Evolutionary conservation across 2,329 filamentous ascomycete species (phyloP).

Genomic region (Lasiodiplodia citricola): DNA sequence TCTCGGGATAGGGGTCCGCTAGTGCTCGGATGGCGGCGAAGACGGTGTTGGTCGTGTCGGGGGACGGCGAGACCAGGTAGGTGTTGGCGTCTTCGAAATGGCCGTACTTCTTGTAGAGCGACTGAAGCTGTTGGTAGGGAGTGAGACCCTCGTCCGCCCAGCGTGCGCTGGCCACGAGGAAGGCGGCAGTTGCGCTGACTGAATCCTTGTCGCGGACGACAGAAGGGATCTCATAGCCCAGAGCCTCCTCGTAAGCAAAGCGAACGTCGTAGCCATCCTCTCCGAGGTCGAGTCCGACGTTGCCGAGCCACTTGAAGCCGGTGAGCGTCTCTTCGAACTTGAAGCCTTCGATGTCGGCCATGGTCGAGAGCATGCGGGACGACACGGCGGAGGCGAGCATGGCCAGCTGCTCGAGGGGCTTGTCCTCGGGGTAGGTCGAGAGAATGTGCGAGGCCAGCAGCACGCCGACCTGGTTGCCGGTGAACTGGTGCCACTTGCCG

Average conservation of each 20-base stretch:
- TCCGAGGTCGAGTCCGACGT: constrained; percentile 60
- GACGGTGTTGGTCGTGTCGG: constrained; percentile 57
- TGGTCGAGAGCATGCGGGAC: constrained; percentile 64
- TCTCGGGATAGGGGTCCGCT: constrained; percentile 47
- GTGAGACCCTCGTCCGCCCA: constrained; percentile 61
- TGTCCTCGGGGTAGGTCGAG: constrained; percentile 50
- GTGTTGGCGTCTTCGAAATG: constrained; percentile 68
- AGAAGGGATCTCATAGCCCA: constrained; percentile 69
- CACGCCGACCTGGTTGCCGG: constrained; percentile 68
- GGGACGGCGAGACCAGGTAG: constrained; percentile 65
- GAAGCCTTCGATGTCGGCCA: constrained; percentile 62
- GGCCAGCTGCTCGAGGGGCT: constrained; percentile 50
- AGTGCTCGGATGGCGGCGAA: constrained; percentile 60
- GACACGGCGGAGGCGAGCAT: constrained; percentile 70
- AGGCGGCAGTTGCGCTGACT: constrained; percentile 64
- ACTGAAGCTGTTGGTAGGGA: constrained; percentile 61
- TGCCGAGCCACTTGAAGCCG: constrained; percentile 72
- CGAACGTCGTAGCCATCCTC: constrained; percentile 56
- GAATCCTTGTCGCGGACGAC: constrained; percentile 70
- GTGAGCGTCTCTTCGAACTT: constrained; percentile 67
- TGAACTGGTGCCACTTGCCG: constrained; percentile 64
- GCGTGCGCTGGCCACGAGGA: constrained; percentile 59
- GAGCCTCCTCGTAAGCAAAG: constrained; percentile 69
- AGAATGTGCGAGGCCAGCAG: constrained; percentile 64
- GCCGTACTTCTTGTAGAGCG: constrained; percentile 63